Evolutionary conservation across 257 asterid species (phyloP).

Genomic region (Primulina huaijiensis): DNA sequence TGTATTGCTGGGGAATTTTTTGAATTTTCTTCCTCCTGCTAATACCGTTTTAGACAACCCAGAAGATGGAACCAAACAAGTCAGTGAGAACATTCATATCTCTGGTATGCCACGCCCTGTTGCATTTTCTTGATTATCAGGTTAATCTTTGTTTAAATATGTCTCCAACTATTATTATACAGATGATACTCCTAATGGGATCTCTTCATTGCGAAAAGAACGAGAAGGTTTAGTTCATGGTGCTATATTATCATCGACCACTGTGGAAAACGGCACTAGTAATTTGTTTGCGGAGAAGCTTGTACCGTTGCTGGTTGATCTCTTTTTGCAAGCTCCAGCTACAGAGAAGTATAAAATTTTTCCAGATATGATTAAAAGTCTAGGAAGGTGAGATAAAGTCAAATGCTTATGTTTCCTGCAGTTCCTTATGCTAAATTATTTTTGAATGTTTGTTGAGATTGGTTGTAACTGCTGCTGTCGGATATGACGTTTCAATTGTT

Average conservation of each 20-base stretch:
- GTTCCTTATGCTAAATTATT: neutral
- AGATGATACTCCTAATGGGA: conserved; percentile 37
- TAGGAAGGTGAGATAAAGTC: conserved; percentile 79
- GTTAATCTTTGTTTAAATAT: conserved; percentile 18
- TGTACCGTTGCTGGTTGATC: conserved; percentile 72
- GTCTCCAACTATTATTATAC: conserved; percentile 18
- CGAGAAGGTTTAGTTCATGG: conserved; percentile 38
- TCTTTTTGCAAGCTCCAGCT: conserved; percentile 74
- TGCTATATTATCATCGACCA: conserved; percentile 31
- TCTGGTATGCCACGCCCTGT: conserved; percentile 29
- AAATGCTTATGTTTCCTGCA: conserved; percentile 10
- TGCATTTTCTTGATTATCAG: conserved; percentile 19
- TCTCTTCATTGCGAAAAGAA: conserved; percentile 38
- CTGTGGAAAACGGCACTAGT: conserved; percentile 35
- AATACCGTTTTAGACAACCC: conserved; percentile 48
- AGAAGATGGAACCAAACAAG: conserved; percentile 38
- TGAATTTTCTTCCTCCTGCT: conserved; percentile 78
- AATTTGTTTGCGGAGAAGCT: conserved; percentile 80
- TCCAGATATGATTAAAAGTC: conserved; percentile 67
- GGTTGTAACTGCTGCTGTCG: neutral
- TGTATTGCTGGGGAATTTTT: conserved; percentile 53
- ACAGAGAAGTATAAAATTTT: conserved; percentile 53
- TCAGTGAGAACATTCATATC: conserved; percentile 32
- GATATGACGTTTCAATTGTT: neutral
- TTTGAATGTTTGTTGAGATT: conserved; percentile 13